Evolutionary conservation across 106 monocot genomes (phyloP), one percentile per base, ranked within the genome.

Genomic region (Acorus calamus): DNA sequence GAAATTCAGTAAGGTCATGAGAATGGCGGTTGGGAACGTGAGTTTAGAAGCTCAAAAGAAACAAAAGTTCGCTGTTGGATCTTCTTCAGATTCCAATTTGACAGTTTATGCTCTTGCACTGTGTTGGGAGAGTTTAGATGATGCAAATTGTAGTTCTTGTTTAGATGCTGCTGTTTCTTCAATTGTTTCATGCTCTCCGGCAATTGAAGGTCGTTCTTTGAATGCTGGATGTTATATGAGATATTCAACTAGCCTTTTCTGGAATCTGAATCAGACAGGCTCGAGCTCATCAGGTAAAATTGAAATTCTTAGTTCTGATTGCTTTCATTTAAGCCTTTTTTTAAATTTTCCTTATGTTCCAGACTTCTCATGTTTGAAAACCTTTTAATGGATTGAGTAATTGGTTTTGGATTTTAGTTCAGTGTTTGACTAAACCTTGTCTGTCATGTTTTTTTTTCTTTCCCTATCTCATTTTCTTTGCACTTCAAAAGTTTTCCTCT

Each of bases 161-260:
- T 72, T 85, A 52, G 45, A 57, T 57, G 59, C 71, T 50, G 80
- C 81, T 4, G 57, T 77, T 58, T 62, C 71, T 6, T 71, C 80
- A 4, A 60, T 80, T 53, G 50, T 72, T 10, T 56, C 48, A n/a
- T 85, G 85, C 53, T 52, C 68, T 5, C 85, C 85, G 2, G 74
- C 77, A 2, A 61, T 42, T 10, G 80, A 85, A 62, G 85, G 77
- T 0, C 80, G 81, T 5, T 76, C 80, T 45, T 71, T 81, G 28
- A 71, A 63, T 69, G 70, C 85, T 41, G 85, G 85, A 52, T 85
- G 80, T 62, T 85, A 71, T 63, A 53, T 85, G 59, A 74, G 80
- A 46, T 85, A 85, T 11, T 85, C 85, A 2, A 78, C 67, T 3
- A 9, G 3, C 4, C 70, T 80, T 53, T 85, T 85, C 66, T 85